Conservation (phyloP, 1,284 basidiomycete species). For the Apiotrichum sp. region DNA sequence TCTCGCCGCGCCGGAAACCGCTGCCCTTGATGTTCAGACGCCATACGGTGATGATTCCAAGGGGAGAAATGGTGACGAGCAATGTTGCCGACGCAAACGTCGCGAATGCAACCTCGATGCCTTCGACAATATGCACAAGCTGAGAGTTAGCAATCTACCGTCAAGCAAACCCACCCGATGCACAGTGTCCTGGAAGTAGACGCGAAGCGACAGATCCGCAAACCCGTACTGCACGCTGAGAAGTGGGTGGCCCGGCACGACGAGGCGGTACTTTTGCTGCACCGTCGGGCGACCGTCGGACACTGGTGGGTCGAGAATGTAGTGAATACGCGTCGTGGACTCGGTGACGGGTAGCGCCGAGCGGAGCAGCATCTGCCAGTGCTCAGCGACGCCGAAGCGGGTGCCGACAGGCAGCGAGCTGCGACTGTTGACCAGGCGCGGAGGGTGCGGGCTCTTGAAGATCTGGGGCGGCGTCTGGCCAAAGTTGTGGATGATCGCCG, state of each 20-base stretch:
- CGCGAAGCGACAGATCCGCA: slow-evolving; percentile 33
- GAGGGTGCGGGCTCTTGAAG: slow-evolving; percentile 76
- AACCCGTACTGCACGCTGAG: slow-evolving; percentile 44
- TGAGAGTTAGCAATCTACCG: slow-evolving; percentile 37
- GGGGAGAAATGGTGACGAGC: slow-evolving; percentile 70
- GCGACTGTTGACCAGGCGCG: slow-evolving; percentile 54
- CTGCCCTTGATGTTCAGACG: slow-evolving; percentile 47
- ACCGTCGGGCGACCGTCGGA: slow-evolving; percentile 27
- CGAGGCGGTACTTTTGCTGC: slow-evolving; percentile 25
- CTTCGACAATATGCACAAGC: slow-evolving; percentile 69
- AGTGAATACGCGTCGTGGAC: slow-evolving; percentile 56
- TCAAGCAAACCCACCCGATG: slow-evolving; percentile 11
- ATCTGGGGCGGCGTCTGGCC: slow-evolving; percentile 85
- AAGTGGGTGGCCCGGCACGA: slow-evolving; percentile 18
- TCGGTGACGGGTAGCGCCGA: slow-evolving; percentile 44
- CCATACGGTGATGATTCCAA: slow-evolving; percentile 75
- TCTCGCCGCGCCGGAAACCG: slow-evolving; percentile 32
- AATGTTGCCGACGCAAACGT: slow-evolving; percentile 65
- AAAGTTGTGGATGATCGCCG: slow-evolving; percentile 93
- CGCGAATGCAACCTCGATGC: slow-evolving; percentile 65
- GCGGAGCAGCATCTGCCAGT: slow-evolving; percentile 42
- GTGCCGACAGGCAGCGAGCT: slow-evolving; percentile 63
- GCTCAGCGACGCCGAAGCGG: slow-evolving; percentile 70
- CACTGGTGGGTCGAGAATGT: slow-evolving; percentile 44
- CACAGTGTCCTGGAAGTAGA: slow-evolving; percentile 43